Percentiles rank a stretch among this genome's conserved stretches.
These are phyloP conservation scores for Thelephora terrestris DNA, from an alignment of 1,284 basidiomycete species.

Conservation along the genomic window DNA sequence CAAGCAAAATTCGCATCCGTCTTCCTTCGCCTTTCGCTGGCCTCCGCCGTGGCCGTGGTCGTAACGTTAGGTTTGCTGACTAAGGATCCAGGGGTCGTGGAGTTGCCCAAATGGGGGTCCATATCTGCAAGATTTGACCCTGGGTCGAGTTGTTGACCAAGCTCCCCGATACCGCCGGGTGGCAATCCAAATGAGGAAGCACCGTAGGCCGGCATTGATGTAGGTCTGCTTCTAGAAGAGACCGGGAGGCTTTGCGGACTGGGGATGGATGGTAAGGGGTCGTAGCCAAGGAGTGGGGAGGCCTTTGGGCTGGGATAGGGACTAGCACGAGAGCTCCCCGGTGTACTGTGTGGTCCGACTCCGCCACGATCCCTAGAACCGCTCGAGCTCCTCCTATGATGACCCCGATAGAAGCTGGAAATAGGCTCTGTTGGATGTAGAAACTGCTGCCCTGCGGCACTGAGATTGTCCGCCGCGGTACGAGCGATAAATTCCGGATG, in stretches of 20 bases:
- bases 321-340: slow-evolving; percentile 27
- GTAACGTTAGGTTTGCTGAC: slow-evolving; percentile 49
- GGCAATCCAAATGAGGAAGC: neutral
- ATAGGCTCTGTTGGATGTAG: slow-evolving; percentile 31
- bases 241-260: no score
- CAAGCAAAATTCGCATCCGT: slow-evolving; percentile 68
- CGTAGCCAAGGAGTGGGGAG: slow-evolving; percentile 26
- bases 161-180: slow-evolving; percentile 8
- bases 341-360: slow-evolving; percentile 18
- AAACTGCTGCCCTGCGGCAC: slow-evolving; percentile 20
- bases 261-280: slow-evolving; percentile 16
- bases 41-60: slow-evolving; percentile 63
- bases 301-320: slow-evolving; percentile 52
- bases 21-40: slow-evolving; percentile 60
- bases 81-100: neutral
- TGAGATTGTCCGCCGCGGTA: slow-evolving; percentile 1
- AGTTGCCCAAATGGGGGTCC: slow-evolving; percentile 20
- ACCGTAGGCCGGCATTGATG: slow-evolving; percentile 9
- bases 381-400: slow-evolving; percentile 51
- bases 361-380: slow-evolving; percentile 37
- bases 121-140: neutral
- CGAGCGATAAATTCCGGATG: slow-evolving; percentile 35
- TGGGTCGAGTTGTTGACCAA: slow-evolving; percentile 5
- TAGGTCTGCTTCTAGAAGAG: slow-evolving; percentile 12
- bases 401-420: slow-evolving; percentile 33